Conservation (phyloP, 1,284 basidiomycete genomes). For the Fomes fomentarius region DNA sequence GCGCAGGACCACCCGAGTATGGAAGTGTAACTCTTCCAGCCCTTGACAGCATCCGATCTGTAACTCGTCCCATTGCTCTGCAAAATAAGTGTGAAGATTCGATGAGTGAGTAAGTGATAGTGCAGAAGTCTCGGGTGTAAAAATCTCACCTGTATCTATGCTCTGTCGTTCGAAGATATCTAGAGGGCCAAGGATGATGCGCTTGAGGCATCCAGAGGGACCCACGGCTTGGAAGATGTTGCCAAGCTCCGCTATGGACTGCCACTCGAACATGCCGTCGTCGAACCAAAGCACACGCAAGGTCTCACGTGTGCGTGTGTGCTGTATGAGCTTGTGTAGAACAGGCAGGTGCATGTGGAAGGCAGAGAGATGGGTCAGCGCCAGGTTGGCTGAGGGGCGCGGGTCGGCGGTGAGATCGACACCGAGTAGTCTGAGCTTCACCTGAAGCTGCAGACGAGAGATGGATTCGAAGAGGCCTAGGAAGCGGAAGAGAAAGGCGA, state of each 20-base stretch:
- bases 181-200: neutral
- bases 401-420: neutral
- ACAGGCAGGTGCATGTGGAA: constrained; percentile 4
- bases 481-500: neutral
- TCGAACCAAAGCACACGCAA: constrained; percentile 8
- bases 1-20: too few relatives aligned
- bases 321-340: neutral
- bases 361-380: constrained; percentile 1
- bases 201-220: neutral
- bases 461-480: constrained; percentile 3
- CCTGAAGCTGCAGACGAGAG: neutral
- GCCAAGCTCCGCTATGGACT: neutral
- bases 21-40: too few relatives aligned
- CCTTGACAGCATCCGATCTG: too few relatives aligned
- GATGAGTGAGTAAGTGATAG: neutral
- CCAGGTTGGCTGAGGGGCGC: neutral
- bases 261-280: constrained; percentile 4
- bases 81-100: neutral
- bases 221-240: neutral
- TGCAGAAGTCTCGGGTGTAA: neutral
- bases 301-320: constrained; percentile 3
- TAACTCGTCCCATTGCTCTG: too few relatives aligned
- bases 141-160: neutral
- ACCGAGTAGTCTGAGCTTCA: constrained; percentile 2
- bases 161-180: neutral